Conservation (phyloP, 2,329 filamentous ascomycete genomes). For the Hansfordia pulvinata region DNA sequence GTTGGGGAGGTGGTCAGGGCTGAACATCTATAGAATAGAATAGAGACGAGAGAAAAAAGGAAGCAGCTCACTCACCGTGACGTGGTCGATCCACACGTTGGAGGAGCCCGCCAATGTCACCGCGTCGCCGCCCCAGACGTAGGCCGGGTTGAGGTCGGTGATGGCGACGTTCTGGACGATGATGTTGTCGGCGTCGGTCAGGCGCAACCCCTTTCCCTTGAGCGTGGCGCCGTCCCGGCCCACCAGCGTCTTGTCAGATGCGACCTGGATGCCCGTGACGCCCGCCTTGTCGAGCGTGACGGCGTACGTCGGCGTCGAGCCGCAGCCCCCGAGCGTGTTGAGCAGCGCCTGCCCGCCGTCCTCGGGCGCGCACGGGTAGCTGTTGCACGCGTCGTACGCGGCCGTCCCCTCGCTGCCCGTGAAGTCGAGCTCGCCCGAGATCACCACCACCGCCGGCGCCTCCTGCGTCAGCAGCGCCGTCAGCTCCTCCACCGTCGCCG, state of each 20-base stretch:
- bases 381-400: conserved; percentile 41
- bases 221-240: conserved; percentile 38
- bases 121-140: conserved; percentile 47
- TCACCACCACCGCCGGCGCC: conserved; percentile 39
- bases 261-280: conserved; percentile 32
- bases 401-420: conserved; percentile 37
- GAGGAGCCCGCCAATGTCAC: conserved; percentile 35
- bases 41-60: not conserved
- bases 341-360: conserved; percentile 3
- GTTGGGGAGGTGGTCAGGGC: not conserved
- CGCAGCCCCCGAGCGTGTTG: conserved; percentile 6
- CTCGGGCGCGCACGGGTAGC: conserved; percentile 31
- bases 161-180: conserved; percentile 47
- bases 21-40: not conserved
- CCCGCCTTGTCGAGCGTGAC: conserved; percentile 38
- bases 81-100: conserved; percentile 14
- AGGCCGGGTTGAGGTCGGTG: conserved; percentile 40
- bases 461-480: conserved; percentile 43
- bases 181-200: conserved; percentile 34
- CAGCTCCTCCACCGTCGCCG: conserved; percentile 38
- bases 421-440: conserved; percentile 43
- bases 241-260: conserved; percentile 43
- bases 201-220: conserved; percentile 41
- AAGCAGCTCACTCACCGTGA: conserved; percentile 5
- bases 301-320: conserved; percentile 30